A percentile compares a stretch with the other conserved stretches of the same genome.
Conservation (phyloP, 2,329 filamentous ascomycete genomes). For the Dothistroma septosporum region DNA sequence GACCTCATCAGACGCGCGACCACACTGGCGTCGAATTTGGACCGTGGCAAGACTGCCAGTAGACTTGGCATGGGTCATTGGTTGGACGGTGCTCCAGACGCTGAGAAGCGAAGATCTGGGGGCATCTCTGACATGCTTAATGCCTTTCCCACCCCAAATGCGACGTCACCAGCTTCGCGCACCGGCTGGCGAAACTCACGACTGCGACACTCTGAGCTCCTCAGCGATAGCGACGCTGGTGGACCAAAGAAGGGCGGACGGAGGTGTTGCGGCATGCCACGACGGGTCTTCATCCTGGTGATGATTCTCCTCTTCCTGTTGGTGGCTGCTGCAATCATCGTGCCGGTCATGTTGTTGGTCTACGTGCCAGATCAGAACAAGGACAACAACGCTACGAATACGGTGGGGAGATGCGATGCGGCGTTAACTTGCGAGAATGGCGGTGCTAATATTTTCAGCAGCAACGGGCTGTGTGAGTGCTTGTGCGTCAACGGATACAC, state of each 20-base stretch:
- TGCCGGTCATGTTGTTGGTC: slow-evolving; percentile 63
- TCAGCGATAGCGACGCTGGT: slow-evolving; percentile 30
- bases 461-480: slow-evolving; percentile 65
- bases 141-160: slow-evolving; percentile 56
- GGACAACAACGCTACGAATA: slow-evolving; percentile 33
- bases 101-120: slow-evolving; percentile 43
- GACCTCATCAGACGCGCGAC: slow-evolving; percentile 89
- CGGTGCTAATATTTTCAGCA: slow-evolving; percentile 67
- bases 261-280: slow-evolving; percentile 77
- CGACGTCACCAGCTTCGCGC: slow-evolving; percentile 35
- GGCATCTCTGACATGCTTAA: slow-evolving; percentile 62
- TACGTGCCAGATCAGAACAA: slow-evolving; percentile 51
- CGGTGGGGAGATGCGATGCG: slow-evolving; percentile 53
- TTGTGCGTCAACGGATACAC: slow-evolving; percentile 88
- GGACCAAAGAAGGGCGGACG: slow-evolving; percentile 40
- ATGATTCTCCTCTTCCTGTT: slow-evolving; percentile 65
- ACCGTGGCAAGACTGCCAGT: slow-evolving; percentile 69
- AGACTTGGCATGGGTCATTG: slow-evolving; percentile 49
- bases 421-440: slow-evolving; percentile 71
- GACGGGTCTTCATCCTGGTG: slow-evolving; percentile 70
- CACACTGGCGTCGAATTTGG: slow-evolving; percentile 78
- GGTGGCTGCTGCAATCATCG: slow-evolving; percentile 73
- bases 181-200: slow-evolving; percentile 11
- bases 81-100: slow-evolving; percentile 37
- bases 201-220: slow-evolving; percentile 24